phyloP scores from a whole-genome alignment of 2,329 filamentous ascomycete genomes.

The Ascochyta clinopodiicola region DNA sequence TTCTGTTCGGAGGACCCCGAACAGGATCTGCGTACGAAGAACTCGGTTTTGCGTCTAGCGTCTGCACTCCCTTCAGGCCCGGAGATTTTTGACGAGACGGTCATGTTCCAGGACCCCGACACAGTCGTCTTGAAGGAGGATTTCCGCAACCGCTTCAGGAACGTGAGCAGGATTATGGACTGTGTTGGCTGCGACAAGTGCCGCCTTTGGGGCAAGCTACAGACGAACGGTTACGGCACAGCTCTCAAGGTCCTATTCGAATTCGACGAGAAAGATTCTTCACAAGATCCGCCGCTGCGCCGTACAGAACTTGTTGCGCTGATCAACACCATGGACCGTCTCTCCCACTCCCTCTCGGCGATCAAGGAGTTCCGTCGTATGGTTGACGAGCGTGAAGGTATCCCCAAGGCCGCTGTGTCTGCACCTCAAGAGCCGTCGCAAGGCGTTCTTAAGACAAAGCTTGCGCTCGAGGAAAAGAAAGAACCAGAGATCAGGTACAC shows the following conservation, averaged over 20 bases:
- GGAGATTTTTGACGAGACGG: slow-evolving; percentile 89
- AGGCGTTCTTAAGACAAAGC: slow-evolving; percentile 42
- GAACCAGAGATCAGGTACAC: slow-evolving; percentile 15
- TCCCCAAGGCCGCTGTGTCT: slow-evolving; percentile 28
- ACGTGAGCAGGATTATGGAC: slow-evolving; percentile 96
- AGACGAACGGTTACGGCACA: slow-evolving; percentile 92
- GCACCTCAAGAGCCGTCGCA: slow-evolving; percentile 31
- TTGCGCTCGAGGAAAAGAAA: slow-evolving; percentile 29
- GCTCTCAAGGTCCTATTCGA: slow-evolving; percentile 97
- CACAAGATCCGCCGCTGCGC: slow-evolving; percentile 73
- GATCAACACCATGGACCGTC: slow-evolving; percentile 89
- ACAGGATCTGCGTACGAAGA: slow-evolving; percentile 80
- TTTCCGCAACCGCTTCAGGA: slow-evolving; percentile 95
- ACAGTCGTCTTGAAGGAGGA: slow-evolving; percentile 90
- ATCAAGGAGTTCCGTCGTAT: slow-evolving; percentile 73
- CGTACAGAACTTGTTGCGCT: slow-evolving; percentile 92
- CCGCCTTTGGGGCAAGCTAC: slow-evolving; percentile 95
- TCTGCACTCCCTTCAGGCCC: slow-evolving; percentile 69
- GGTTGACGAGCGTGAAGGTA: slow-evolving; percentile 51
- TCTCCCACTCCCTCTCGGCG: slow-evolving; percentile 79
- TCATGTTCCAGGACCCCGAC: slow-evolving; percentile 83
- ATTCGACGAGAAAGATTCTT: slow-evolving; percentile 72
- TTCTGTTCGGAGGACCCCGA: slow-evolving; percentile 87
- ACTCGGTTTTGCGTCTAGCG: slow-evolving; percentile 80
- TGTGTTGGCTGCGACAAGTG: slow-evolving; percentile 99